Base-by-base conservation (phyloP, 139 green algal species). In the Axilococcus clingmanii region DNA sequence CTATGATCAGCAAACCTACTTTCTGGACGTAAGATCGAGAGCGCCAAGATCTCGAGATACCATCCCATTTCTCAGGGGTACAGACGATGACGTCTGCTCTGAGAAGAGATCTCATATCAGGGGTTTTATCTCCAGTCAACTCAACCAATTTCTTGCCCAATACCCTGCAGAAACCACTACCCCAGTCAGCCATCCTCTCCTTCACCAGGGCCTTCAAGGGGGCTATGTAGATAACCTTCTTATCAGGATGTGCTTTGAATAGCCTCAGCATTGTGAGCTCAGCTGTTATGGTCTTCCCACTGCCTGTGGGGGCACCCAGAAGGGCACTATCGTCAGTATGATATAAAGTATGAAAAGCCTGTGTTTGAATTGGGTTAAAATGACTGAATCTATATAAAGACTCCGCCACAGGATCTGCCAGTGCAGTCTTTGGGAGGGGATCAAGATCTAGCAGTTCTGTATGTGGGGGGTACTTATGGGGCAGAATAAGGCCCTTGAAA, bases 291-390 rank as follows among this genome's bases (percentile, higher is more conserved):
- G 91, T 98, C 69, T 97, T 97, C 28, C 91, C 91, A 29, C 70
- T 75, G 8, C 85, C 85, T 4, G 91, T 97, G 44, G 91, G 91
- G 2, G 91, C 91, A 16, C 89, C 91, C 48, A 98, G 66, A 59
- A 98, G 75, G 47, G 97, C 82, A 64, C 85, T 94, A 48, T 91
- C 70, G 58, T 97, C 85, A 2, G 80, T 95, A 63, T 97, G 87
- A 68, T 94, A 97, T 51, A 97, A 78, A 4, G 86, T 89, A 71
- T 96, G 84, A 70, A 98, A 98, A 7, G 82, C 87, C 68, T 93
- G 84, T 22, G 89, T 95, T 71, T 98, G 91, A 28, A 99, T 94
- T 40, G 91, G 83, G 76, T 99, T 99, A 81, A 99, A 99, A 74
- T 96, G 86, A 4, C 78, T 77, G 65, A 96, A 95, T n/a, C 47